Evolutionary conservation across 805 yeast genomes (phyloP).

Genomic region (Cyberlindnera mississippiensis): DNA sequence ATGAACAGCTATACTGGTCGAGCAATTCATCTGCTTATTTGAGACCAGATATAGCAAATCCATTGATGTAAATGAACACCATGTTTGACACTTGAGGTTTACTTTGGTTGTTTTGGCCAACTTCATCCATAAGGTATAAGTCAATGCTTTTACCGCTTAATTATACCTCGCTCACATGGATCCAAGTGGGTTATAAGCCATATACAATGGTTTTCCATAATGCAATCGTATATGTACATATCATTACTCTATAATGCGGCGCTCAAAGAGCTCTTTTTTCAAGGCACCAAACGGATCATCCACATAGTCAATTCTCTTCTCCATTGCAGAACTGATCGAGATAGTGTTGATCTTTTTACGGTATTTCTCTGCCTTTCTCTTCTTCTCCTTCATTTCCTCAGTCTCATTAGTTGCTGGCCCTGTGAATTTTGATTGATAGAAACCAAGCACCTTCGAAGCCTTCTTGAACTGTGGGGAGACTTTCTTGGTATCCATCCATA

Average conservation of each 20-base stretch:
- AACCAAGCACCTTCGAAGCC: constrained; percentile 16
- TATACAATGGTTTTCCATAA: too few species aligned
- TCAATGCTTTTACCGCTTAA: too few species aligned
- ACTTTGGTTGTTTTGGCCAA: neutral
- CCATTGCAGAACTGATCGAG: constrained; percentile 29
- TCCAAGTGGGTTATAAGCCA: too few species aligned
- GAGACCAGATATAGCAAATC: too few species aligned
- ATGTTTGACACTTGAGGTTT: too few species aligned
- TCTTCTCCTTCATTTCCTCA: constrained; percentile 2
- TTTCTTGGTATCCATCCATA: constrained; percentile 5
- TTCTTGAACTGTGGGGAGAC: constrained; percentile 2
- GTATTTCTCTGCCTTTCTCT: constrained; percentile 12
- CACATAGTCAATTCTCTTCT: constrained; percentile 30
- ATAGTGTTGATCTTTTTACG: constrained; percentile 25
- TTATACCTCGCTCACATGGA: too few species aligned
- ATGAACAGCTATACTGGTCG: too few species aligned
- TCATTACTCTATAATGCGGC: constrained; percentile 15
- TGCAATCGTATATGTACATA: neutral
- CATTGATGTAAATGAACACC: too few species aligned
- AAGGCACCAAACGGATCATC: constrained; percentile 30
- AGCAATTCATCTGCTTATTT: too few species aligned
- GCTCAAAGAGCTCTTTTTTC: constrained; percentile 28
- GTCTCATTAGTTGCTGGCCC: neutral
- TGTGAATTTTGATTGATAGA: constrained; percentile 5
- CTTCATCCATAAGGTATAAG: too few species aligned